Conservation (phyloP, 768 basidiomycete species). For the Russula foetens region DNA sequence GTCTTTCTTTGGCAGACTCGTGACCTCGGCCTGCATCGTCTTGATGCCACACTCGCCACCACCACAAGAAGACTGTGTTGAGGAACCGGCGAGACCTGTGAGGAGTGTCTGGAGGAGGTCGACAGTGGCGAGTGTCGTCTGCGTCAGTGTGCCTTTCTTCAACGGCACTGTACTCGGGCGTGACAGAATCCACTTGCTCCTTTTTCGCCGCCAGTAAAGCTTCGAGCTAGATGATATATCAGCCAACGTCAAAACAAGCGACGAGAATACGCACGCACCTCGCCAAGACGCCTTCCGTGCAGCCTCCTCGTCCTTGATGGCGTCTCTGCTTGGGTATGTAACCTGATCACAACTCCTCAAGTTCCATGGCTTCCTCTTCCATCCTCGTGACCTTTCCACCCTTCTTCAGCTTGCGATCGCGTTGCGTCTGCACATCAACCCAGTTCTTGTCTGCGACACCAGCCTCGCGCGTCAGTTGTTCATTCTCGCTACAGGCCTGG, state of each 20-base stretch:
- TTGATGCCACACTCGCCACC: slow-evolving; percentile 67
- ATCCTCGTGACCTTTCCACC: slow-evolving; percentile 85
- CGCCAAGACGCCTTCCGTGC: slow-evolving; percentile 46
- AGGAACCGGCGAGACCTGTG: slow-evolving; percentile 75
- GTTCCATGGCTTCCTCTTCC: slow-evolving; percentile 70
- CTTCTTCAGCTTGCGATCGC: no score
- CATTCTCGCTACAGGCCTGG: no score
- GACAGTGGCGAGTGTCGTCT: slow-evolving; percentile 54
- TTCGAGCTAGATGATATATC: slow-evolving; percentile 39
- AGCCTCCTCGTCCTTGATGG: slow-evolving; percentile 71
- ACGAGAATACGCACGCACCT: slow-evolving; percentile 36
- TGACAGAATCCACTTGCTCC: slow-evolving; percentile 46
- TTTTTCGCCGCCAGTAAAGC: slow-evolving; percentile 51
- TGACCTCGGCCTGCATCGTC: slow-evolving; percentile 47
- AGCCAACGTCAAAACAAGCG: neutral
- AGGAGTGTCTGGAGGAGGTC: slow-evolving; percentile 93
- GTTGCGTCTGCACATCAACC: no score
- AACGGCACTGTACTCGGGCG: slow-evolving; percentile 46
- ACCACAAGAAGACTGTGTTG: slow-evolving; percentile 58
- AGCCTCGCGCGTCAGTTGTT: no score
- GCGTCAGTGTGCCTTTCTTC: slow-evolving; percentile 62
- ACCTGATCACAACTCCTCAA: slow-evolving; percentile 74
- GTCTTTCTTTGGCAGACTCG: slow-evolving; percentile 41
- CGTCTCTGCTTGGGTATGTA: slow-evolving; percentile 75
- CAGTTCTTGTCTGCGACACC: no score